phyloP scores from a whole-genome alignment of 2,329 filamentous ascomycete species.

The Chrysoporthe puriensis region DNA sequence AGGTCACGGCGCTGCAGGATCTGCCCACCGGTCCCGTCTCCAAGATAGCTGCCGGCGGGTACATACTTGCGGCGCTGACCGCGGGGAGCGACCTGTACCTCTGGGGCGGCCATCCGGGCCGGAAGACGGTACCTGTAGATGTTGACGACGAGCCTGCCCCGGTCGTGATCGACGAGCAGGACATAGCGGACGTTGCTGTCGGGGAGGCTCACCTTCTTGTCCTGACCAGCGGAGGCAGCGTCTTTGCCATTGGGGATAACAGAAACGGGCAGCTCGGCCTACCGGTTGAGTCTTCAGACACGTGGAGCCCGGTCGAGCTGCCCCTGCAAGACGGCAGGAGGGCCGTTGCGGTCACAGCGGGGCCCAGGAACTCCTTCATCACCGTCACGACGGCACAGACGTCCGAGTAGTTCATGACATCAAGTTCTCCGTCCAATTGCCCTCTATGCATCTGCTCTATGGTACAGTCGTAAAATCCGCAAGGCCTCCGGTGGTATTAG shows the following conservation, averaged over 20 bases:
- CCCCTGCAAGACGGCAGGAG: conserved; percentile 33
- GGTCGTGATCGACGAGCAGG: conserved; percentile 50
- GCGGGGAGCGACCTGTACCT: conserved; percentile 61
- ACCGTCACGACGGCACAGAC: conserved; percentile 36
- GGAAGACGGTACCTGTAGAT: conserved; percentile 37
- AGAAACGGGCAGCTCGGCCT: conserved; percentile 63
- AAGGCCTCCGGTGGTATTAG: conserved; percentile 32
- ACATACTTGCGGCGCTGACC: conserved; percentile 61
- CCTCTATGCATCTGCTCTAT: conserved; percentile 43
- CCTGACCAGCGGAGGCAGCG: conserved; percentile 50
- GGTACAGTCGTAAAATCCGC: conserved; percentile 40
- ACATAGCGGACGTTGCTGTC: conserved; percentile 61
- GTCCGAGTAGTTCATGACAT: conserved; percentile 25
- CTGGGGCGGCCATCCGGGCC: conserved; percentile 57
- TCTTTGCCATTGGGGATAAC: conserved; percentile 63
- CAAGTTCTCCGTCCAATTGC: conserved; percentile 28
- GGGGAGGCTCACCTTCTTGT: conserved; percentile 63
- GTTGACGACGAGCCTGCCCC: conserved; percentile 45
- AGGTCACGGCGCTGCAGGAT: conserved; percentile 53
- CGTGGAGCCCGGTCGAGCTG: conserved; percentile 45
- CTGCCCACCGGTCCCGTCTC: conserved; percentile 55
- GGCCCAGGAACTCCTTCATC: conserved; percentile 54
- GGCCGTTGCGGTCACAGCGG: conserved; percentile 51
- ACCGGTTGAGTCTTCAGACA: conserved; percentile 28
- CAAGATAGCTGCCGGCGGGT: conserved; percentile 60